Percentiles rank a stretch among this genome's conserved stretches.
Conservation (phyloP, 2,329 filamentous ascomycete genomes). For the Orbilia brochopaga region DNA sequence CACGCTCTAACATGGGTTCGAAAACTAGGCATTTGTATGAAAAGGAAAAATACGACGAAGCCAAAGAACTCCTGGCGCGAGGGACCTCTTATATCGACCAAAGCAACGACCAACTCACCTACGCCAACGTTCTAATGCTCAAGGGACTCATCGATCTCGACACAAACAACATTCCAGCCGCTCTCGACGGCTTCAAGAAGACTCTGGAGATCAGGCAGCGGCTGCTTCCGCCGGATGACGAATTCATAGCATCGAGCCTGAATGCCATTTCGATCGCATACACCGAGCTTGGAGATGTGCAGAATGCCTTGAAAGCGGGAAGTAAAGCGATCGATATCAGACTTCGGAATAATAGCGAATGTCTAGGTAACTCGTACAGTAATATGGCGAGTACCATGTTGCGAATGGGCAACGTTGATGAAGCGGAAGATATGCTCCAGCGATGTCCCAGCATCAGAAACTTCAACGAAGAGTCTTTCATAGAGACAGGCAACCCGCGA, state of each 20-base stretch:
- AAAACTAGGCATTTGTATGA: slow-evolving; percentile 57
- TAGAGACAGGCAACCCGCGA: slow-evolving; percentile 53
- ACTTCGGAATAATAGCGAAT: slow-evolving; percentile 55
- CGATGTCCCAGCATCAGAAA: slow-evolving; percentile 57
- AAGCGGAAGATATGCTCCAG: slow-evolving; percentile 57
- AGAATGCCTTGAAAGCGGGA: slow-evolving; percentile 55
- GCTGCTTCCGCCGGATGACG: slow-evolving; percentile 52
- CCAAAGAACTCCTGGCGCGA: slow-evolving; percentile 53
- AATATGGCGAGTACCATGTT: slow-evolving; percentile 58
- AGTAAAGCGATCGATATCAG: slow-evolving; percentile 56
- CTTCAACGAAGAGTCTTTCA: slow-evolving; percentile 58
- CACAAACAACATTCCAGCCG: slow-evolving; percentile 52
- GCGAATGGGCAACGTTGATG: slow-evolving; percentile 56
- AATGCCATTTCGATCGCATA: slow-evolving; percentile 57
- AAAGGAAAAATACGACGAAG: slow-evolving; percentile 55
- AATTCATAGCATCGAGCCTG: slow-evolving; percentile 56
- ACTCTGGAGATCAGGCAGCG: slow-evolving; percentile 54
- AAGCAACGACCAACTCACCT: slow-evolving; percentile 53
- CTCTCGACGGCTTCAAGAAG: slow-evolving; percentile 53
- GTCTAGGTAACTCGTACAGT: slow-evolving; percentile 59
- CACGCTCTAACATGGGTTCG: not conserved
- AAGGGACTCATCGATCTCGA: slow-evolving; percentile 57
- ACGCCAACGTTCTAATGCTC: slow-evolving; percentile 56
- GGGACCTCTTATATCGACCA: slow-evolving; percentile 54
- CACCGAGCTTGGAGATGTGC: slow-evolving; percentile 56